Evolutionary conservation across 108 stramenopile species (phyloP).

Genomic region (Skeletonema costatum): DNA sequence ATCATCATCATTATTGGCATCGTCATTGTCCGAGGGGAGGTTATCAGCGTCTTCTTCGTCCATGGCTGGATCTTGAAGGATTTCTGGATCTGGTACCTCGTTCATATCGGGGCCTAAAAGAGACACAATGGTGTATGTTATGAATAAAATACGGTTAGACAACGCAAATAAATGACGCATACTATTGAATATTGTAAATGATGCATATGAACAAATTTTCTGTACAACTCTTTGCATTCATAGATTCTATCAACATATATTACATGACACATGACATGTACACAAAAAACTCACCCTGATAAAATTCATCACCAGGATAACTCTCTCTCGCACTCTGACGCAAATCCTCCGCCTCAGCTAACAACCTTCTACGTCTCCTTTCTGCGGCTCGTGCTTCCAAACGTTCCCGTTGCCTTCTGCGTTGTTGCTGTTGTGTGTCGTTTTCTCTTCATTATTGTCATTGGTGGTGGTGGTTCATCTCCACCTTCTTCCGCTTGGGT

Average conservation of each 20-base stretch:
- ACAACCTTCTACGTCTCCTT: constrained; percentile 36
- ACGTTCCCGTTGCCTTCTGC: neutral
- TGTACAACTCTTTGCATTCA: too few species aligned
- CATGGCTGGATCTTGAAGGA: constrained; percentile 6
- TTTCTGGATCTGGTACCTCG: constrained; percentile 1
- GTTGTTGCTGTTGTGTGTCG: neutral
- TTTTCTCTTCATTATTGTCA: constrained; percentile 17
- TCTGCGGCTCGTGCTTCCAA: constrained; percentile 30
- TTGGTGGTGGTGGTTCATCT: constrained; percentile 6
- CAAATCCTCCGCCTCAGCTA: constrained; percentile 46
- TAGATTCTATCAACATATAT: too few species aligned
- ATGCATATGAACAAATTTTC: too few species aligned
- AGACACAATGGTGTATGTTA: too few species aligned
- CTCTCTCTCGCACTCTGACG: constrained; percentile 12
- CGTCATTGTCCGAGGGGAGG: constrained; percentile 2
- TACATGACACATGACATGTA: neutral
- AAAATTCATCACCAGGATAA: constrained; percentile 48
- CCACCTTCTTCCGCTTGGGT: neutral
- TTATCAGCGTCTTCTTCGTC: constrained; percentile 13
- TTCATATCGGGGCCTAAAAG: neutral
- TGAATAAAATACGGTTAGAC: too few species aligned
- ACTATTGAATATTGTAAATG: too few species aligned
- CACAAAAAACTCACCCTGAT: constrained; percentile 14
- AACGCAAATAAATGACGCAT: too few species aligned
- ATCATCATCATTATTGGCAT: constrained; percentile 7